A percentile compares a stretch with the other conserved stretches of the same genome.
These are phyloP conservation scores for Carallia pectinifolia DNA, from an alignment of 345 rosid species.

Conservation along the genomic window DNA sequence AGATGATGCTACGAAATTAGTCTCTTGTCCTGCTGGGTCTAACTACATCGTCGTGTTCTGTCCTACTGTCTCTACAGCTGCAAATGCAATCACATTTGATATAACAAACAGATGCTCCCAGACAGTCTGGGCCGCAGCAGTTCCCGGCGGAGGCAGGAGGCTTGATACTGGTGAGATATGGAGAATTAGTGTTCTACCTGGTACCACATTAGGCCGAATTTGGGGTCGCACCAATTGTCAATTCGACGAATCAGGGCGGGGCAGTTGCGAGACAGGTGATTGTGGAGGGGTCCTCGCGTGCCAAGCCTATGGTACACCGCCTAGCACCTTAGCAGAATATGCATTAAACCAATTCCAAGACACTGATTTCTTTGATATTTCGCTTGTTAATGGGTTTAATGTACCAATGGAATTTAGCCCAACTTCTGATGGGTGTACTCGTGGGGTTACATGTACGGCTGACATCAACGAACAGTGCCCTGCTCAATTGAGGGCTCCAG, in stretches of 20 bases:
- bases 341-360: not conserved
- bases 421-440: not conserved
- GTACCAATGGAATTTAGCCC: constrained; percentile 25
- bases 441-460: not conserved
- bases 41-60: too few relatives aligned
- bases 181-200: constrained; percentile 13
- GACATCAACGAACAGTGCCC: constrained; percentile 17
- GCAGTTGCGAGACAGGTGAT: constrained; percentile 18
- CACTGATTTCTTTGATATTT: constrained; percentile 13
- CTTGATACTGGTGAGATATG: constrained; percentile 20
- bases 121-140: constrained; percentile 26
- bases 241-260: constrained; percentile 17
- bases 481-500: not conserved
- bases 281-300: constrained; percentile 8
- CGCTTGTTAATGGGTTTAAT: constrained; percentile 23
- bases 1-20: too few relatives aligned
- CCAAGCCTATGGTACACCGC: not conserved
- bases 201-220: constrained; percentile 20
- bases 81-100: constrained; percentile 33
- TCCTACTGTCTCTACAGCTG: not conserved
- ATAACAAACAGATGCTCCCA: constrained; percentile 17
- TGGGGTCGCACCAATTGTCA: constrained; percentile 34
- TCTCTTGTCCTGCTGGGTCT: too few relatives aligned
- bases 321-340: constrained; percentile 19
- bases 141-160: constrained; percentile 23